A percentile compares a stretch with the other conserved stretches of the same genome.
These are phyloP conservation scores for Zymoseptoria passerinii DNA, from an alignment of 2,329 filamentous ascomycete species.

Conservation along the genomic window DNA sequence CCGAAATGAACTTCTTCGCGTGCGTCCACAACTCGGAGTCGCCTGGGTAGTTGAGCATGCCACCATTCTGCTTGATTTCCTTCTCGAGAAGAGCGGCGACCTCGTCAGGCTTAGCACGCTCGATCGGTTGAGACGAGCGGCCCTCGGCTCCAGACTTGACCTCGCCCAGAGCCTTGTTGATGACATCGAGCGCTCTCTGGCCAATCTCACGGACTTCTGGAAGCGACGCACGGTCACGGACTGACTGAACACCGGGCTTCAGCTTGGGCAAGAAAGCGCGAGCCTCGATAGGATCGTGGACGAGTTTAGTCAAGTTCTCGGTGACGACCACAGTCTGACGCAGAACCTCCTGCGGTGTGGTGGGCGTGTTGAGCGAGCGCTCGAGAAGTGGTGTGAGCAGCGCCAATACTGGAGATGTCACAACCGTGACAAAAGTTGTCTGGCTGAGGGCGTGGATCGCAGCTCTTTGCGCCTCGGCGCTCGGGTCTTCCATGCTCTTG, in stretches of 20 bases:
- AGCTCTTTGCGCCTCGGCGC: slow-evolving; percentile 79
- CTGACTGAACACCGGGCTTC: slow-evolving; percentile 83
- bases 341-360: slow-evolving; percentile 85
- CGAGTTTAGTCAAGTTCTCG: slow-evolving; percentile 96
- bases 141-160: slow-evolving; percentile 37
- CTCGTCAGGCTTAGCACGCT: slow-evolving; percentile 62
- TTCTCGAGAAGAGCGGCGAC: slow-evolving; percentile 66
- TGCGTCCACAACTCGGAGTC: slow-evolving; percentile 55
- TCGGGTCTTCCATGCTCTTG: slow-evolving; percentile 92
- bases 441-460: slow-evolving; percentile 93
- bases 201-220: slow-evolving; percentile 92
- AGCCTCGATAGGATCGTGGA: slow-evolving; percentile 91
- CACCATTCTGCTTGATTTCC: slow-evolving; percentile 63
- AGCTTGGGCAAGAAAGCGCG: slow-evolving; percentile 91
- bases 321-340: slow-evolving; percentile 94
- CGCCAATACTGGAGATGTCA: slow-evolving; percentile 90
- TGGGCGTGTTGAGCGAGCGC: slow-evolving; percentile 83
- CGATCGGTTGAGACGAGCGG: slow-evolving; percentile 49
- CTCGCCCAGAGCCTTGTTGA: slow-evolving; percentile 84
- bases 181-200: slow-evolving; percentile 70
- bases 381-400: slow-evolving; percentile 91
- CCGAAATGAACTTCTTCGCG: slow-evolving; percentile 64
- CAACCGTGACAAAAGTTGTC: slow-evolving; percentile 96
- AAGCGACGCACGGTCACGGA: slow-evolving; percentile 78
- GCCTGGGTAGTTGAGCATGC: slow-evolving; percentile 53